Conservation (phyloP, 208 protist genomes). For the Wallacemonas sp. region DNA sequence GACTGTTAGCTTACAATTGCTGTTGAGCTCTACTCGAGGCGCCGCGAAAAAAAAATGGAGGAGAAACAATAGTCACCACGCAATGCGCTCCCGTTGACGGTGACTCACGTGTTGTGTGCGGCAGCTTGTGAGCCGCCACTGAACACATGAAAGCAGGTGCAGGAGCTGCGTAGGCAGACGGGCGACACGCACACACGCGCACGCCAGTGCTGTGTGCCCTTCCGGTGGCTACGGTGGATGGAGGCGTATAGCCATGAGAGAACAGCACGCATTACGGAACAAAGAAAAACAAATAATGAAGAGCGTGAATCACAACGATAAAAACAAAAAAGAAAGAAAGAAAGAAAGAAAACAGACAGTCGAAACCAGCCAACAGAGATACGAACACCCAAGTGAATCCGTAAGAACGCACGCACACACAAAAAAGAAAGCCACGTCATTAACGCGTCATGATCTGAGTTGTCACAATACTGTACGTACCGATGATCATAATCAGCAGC, state of each 20-base stretch:
- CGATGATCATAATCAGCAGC: constrained; percentile 75
- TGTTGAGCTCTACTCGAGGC: no score
- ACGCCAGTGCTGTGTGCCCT: not conserved
- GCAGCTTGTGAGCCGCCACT: no score
- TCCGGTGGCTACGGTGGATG: not conserved
- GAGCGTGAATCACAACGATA: not conserved
- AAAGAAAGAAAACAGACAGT: constrained; percentile 8
- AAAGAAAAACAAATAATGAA: not conserved
- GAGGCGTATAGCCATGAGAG: not conserved
- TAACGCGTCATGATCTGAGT: constrained; percentile 1
- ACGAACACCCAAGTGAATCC: no score
- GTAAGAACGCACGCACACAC: no score
- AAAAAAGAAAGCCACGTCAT: not conserved
- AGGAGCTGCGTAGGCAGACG: no score
- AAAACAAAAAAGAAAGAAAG: not conserved
- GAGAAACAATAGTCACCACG: not conserved
- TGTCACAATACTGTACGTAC: constrained; percentile 42
- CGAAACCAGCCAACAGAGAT: constrained; percentile 3
- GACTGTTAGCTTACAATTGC: no score
- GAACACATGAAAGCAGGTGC: not conserved
- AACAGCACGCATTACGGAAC: not conserved
- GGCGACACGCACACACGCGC: not conserved
- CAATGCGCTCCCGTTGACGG: no score
- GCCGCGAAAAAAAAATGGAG: constrained; percentile 14
- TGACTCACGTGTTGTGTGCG: no score